phyloP scores from a whole-genome alignment of 2,329 filamentous ascomycete genomes.

The Fusarium fujikuroi region DNA sequence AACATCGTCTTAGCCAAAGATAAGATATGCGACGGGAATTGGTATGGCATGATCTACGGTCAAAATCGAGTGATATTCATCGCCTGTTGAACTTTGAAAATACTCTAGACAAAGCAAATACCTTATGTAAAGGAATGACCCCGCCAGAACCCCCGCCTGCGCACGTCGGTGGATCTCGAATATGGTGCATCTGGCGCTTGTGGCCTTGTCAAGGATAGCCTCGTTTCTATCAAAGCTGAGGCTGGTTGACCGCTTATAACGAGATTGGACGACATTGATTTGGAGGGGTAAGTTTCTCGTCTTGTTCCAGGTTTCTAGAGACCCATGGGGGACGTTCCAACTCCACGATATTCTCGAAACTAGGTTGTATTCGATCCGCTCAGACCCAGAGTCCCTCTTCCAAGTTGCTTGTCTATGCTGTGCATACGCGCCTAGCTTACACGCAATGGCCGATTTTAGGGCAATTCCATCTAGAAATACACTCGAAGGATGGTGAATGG shows the following conservation, averaged over 20 bases:
- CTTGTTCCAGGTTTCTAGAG: conserved; percentile 27
- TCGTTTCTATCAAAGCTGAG: conserved; percentile 41
- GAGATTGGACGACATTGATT: conserved; percentile 36
- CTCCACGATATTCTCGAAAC: conserved; percentile 21
- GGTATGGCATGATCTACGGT: conserved; percentile 37
- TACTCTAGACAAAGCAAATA: conserved; percentile 20
- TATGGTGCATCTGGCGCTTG: conserved; percentile 29
- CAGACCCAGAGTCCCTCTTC: conserved; percentile 1
- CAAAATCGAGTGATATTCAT: conserved; percentile 19
- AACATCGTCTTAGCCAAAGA: conserved; percentile 20
- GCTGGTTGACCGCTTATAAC: conserved; percentile 45
- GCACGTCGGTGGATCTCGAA: conserved; percentile 29
- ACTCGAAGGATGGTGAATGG: conserved; percentile 7
- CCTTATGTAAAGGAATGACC: conserved; percentile 14
- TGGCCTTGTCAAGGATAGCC: conserved; percentile 43
- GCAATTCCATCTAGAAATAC: conserved; percentile 3
- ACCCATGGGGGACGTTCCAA: neutral
- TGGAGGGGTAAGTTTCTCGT: conserved; percentile 21
- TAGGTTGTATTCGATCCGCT: neutral
- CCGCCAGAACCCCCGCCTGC: conserved; percentile 25
- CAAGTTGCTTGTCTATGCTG: conserved; percentile 1
- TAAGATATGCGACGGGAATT: conserved; percentile 22
- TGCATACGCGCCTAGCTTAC: conserved; percentile 1
- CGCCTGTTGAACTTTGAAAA: conserved; percentile 1
- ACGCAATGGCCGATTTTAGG: conserved; percentile 3